These are phyloP conservation scores for Oryza longistaminata DNA, from an alignment of 176 grass and related monocot genomes.

Conservation along the genomic window DNA sequence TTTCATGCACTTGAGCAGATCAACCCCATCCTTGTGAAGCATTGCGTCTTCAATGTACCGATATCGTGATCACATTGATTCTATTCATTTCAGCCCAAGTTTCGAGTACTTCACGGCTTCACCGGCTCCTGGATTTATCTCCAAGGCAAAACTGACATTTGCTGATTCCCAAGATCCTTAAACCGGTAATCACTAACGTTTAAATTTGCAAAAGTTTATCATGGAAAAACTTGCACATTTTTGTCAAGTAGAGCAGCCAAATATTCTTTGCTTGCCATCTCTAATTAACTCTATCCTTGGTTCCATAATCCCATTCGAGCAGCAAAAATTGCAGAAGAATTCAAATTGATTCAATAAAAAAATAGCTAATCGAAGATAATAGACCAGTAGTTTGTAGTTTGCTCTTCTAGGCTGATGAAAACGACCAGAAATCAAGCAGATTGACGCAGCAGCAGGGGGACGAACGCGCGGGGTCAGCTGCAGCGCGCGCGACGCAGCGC, in stretches of 20 bases:
- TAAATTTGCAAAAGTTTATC: neutral
- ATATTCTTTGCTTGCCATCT: neutral
- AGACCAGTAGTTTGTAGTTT: neutral
- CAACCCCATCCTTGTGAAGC: no score
- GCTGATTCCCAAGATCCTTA: no score
- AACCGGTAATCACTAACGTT: neutral
- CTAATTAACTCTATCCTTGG: neutral
- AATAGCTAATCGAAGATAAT: neutral
- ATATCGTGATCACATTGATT: no score
- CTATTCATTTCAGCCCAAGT: no score
- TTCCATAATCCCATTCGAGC: neutral
- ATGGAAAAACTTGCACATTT: neutral
- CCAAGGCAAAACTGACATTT: no score
- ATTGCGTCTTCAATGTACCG: no score
- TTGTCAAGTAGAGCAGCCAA: neutral
- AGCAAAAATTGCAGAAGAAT: neutral
- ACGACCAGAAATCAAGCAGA: slow-evolving; percentile 26
- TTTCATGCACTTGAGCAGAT: no score
- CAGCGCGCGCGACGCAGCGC: slow-evolving; percentile 36
- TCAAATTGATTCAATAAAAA: slow-evolving; percentile 2
- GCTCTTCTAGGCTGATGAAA: neutral
- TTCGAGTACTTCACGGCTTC: no score
- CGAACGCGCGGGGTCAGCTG: neutral
- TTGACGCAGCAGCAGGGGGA: neutral
- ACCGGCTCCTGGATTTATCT: no score